phyloP scores from a whole-genome alignment of 352 stramenopile species.

The Globisporangium irregulare region DNA sequence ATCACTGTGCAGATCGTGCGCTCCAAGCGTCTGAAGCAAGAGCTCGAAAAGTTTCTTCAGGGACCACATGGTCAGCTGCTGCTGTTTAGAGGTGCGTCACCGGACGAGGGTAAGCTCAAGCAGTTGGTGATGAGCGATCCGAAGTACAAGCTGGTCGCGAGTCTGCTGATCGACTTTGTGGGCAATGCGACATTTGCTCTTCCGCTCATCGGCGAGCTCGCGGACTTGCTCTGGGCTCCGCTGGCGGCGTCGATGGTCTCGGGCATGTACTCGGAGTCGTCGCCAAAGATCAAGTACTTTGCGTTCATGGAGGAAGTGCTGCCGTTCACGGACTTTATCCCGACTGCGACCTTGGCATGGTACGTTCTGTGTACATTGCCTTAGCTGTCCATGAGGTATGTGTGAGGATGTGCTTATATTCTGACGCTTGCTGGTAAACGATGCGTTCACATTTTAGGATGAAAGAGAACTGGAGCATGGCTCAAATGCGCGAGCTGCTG shows the following conservation, averaged over 20 bases:
- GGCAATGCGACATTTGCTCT: conserved; percentile 87
- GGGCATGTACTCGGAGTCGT: conserved; percentile 87
- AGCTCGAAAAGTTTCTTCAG: conserved; percentile 41
- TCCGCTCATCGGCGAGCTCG: conserved; percentile 84
- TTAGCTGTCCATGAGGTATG: too few relatives aligned
- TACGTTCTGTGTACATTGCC: conserved; percentile 14
- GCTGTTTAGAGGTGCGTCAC: conserved; percentile 46
- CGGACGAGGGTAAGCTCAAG: conserved; percentile 11
- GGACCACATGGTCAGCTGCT: conserved; percentile 59
- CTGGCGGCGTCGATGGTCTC: conserved; percentile 88
- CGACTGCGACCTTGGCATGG: conserved; percentile 93
- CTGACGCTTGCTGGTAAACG: background rate
- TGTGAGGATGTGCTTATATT: background rate
- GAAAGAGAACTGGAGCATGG: conserved; percentile 52
- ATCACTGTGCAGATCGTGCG: conserved; percentile 44
- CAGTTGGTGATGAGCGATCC: conserved; percentile 50
- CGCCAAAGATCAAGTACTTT: conserved; percentile 87
- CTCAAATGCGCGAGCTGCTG: conserved; percentile 33
- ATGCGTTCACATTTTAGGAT: conserved; percentile 29
- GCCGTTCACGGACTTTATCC: conserved; percentile 95
- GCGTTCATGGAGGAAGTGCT: conserved; percentile 81
- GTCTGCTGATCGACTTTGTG: conserved; percentile 88
- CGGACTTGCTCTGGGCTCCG: conserved; percentile 92
- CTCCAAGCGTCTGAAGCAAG: conserved; percentile 42
- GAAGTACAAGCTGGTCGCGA: conserved; percentile 59